Evolutionary conservation across 192 early-diverging fungal genomes (phyloP).

Genomic region (Entrophospora sp.): DNA sequence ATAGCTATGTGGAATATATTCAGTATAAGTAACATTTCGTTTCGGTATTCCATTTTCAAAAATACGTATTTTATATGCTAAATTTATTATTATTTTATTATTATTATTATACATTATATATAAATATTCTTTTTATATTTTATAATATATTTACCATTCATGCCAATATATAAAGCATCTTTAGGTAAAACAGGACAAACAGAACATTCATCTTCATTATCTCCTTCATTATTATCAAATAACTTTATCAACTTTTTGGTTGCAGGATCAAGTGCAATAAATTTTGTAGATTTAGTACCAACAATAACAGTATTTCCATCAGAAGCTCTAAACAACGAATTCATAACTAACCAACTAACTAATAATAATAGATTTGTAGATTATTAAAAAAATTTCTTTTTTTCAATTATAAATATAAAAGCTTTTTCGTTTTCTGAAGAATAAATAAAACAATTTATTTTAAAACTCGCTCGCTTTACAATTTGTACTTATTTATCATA

Average conservation of each 20-base stretch:
- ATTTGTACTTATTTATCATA: no score
- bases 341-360: slow-evolving; percentile 59
- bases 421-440: no score
- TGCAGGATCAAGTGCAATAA: slow-evolving; percentile 61
- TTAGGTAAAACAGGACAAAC: slow-evolving; percentile 20
- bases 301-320: slow-evolving; percentile 51
- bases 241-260: slow-evolving; percentile 51
- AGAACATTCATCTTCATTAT: slow-evolving; percentile 13
- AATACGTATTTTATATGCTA: slow-evolving; percentile 54
- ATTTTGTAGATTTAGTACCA: slow-evolving; percentile 53
- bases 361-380: no score
- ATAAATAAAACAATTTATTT: no score
- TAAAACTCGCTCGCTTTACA: no score
- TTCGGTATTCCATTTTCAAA: slow-evolving; percentile 29
- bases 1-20: slow-evolving; percentile 33
- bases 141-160: slow-evolving; percentile 27
- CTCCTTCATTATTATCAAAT: slow-evolving; percentile 45
- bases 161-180: slow-evolving; percentile 29
- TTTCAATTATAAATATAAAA: no score
- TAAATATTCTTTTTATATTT: background rate
- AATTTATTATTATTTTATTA: background rate
- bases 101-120: background rate
- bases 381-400: no score
- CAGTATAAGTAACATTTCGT: slow-evolving; percentile 31
- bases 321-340: slow-evolving; percentile 42